Conservation (phyloP, 1,284 basidiomycete species). For the Cystobasidium slooffiae region DNA sequence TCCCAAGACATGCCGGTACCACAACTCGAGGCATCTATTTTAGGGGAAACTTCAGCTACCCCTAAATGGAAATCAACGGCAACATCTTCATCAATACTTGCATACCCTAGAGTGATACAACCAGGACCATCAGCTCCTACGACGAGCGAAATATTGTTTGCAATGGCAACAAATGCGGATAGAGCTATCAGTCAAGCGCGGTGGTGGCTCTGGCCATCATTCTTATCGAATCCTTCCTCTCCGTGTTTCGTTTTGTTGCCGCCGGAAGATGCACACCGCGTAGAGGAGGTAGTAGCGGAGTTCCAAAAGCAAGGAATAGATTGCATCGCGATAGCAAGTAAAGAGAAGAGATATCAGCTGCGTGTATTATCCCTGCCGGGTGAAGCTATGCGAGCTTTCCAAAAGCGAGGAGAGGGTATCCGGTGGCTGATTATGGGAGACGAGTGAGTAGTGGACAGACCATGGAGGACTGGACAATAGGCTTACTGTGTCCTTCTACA, state of each 20-base stretch:
- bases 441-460: not conserved
- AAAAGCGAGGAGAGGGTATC: not conserved
- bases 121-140: not conserved
- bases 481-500: not conserved
- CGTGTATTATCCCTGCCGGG: conserved; percentile 2
- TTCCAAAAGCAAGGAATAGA: conserved; percentile 1
- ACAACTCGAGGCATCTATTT: conserved; percentile 4
- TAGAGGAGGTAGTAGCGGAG: conserved; percentile 2
- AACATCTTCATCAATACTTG: not conserved
- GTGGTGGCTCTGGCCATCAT: conserved; percentile 22
- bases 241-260: conserved; percentile 13
- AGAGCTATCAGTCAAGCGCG: conserved; percentile 18
- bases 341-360: conserved; percentile 2
- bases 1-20: conserved; percentile 8
- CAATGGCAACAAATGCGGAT: conserved; percentile 20
- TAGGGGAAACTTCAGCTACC: not conserved
- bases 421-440: conserved; percentile 29
- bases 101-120: not conserved
- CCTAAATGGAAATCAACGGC: not conserved
- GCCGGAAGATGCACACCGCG: conserved; percentile 8
- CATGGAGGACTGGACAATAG: not conserved
- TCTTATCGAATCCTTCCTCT: conserved; percentile 12
- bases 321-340: conserved; percentile 6
- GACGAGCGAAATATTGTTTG: conserved; percentile 13
- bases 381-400: conserved; percentile 6